A percentile compares a stretch with the other conserved stretches of the same genome.
Evolutionary conservation across 2,329 filamentous ascomycete species (phyloP).

Genomic region (Diplocarpon mali): DNA sequence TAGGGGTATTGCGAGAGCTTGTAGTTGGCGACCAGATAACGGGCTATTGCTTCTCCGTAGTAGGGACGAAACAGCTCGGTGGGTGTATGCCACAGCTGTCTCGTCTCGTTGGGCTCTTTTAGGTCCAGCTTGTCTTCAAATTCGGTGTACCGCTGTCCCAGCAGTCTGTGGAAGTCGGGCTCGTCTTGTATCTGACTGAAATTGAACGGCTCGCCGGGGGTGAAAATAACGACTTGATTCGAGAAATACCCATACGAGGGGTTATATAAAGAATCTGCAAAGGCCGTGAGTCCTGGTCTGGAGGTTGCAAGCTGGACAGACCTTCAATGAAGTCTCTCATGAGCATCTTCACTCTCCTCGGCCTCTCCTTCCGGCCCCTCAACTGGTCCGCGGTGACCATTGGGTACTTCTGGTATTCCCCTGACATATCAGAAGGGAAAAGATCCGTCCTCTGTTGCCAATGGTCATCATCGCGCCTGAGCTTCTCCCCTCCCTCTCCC

Average conservation of each 20-base stretch:
- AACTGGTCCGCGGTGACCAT: slow-evolving; percentile 76
- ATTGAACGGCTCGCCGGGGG: slow-evolving; percentile 79
- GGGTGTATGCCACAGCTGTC: slow-evolving; percentile 96
- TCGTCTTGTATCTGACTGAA: slow-evolving; percentile 77
- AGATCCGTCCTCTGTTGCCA: slow-evolving; percentile 80
- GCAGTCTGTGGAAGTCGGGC: slow-evolving; percentile 65
- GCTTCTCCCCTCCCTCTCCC: slow-evolving; percentile 10
- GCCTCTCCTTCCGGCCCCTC: slow-evolving; percentile 60
- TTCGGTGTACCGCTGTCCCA: slow-evolving; percentile 71
- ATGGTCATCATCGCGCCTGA: slow-evolving; percentile 46
- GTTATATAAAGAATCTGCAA: slow-evolving; percentile 81
- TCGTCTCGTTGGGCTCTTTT: slow-evolving; percentile 52
- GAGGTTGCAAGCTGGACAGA: slow-evolving; percentile 28
- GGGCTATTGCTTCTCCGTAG: slow-evolving; percentile 94
- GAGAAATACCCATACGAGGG: slow-evolving; percentile 93
- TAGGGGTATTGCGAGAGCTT: slow-evolving; percentile 89
- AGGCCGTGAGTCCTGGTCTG: slow-evolving; percentile 10
- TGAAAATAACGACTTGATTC: slow-evolving; percentile 94
- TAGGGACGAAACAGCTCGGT: slow-evolving; percentile 94
- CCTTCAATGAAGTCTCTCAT: slow-evolving; percentile 96
- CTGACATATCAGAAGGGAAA: slow-evolving; percentile 63
- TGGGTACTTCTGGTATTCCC: slow-evolving; percentile 74
- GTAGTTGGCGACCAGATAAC: slow-evolving; percentile 93
- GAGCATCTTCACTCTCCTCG: slow-evolving; percentile 87
- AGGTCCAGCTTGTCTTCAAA: slow-evolving; percentile 85